These are phyloP conservation scores for Fusarium tanahbumbuense DNA, from an alignment of 2,329 filamentous ascomycete species.

Conservation along the genomic window DNA sequence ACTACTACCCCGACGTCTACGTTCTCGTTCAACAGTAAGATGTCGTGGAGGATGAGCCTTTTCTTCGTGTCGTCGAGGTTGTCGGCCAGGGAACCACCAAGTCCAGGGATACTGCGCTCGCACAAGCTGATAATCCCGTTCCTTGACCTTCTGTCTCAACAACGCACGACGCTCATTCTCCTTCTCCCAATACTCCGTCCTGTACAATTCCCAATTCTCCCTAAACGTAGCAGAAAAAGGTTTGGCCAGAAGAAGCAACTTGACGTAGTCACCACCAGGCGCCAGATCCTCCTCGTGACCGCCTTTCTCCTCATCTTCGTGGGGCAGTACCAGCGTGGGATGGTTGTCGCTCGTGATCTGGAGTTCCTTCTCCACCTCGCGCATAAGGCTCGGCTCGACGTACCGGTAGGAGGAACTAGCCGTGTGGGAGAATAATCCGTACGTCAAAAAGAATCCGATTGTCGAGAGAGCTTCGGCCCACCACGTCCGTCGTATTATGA, in stretches of 20 bases:
- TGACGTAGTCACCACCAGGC: constrained; percentile 90
- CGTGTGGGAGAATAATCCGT: constrained; percentile 75
- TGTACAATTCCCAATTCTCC: constrained; percentile 96
- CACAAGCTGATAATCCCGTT: constrained; percentile 74
- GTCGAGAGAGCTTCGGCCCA: constrained; percentile 82
- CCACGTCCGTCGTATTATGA: constrained; percentile 85
- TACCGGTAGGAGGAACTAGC: constrained; percentile 79
- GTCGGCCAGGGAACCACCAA: constrained; percentile 84
- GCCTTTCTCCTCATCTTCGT: constrained; percentile 69
- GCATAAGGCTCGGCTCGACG: constrained; percentile 73
- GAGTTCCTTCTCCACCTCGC: constrained; percentile 70
- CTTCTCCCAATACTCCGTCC: constrained; percentile 94
- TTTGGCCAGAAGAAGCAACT: constrained; percentile 89
- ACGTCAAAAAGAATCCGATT: constrained; percentile 81
- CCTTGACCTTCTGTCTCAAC: constrained; percentile 75
- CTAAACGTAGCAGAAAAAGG: constrained; percentile 94
- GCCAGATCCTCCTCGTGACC: constrained; percentile 91
- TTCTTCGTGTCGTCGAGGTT: constrained; percentile 53
- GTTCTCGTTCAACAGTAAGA: constrained; percentile 58
- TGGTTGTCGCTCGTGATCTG: constrained; percentile 58
- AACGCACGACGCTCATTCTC: constrained; percentile 90
- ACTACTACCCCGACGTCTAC: constrained; percentile 63
- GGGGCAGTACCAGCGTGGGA: constrained; percentile 56
- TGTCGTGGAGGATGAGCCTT: constrained; percentile 57
- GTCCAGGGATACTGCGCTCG: constrained; percentile 78